phyloP scores from a whole-genome alignment of 108 stramenopile genomes.

The Cyclotella sp. region DNA sequence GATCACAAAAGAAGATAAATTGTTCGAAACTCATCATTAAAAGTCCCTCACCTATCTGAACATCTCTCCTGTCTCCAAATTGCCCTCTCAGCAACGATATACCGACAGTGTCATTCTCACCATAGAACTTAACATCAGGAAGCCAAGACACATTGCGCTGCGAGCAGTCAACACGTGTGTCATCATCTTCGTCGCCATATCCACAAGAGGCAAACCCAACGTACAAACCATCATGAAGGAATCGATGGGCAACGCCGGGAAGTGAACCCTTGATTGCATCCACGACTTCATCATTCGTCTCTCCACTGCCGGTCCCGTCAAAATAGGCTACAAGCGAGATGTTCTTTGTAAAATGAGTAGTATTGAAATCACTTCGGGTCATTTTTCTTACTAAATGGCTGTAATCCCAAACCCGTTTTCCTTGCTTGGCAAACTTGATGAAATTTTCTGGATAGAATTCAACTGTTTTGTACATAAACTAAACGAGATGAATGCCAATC shows the following conservation, averaged over 20 bases:
- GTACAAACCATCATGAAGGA: constrained; percentile 38
- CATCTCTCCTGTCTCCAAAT: constrained; percentile 56
- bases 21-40: not conserved
- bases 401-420: constrained; percentile 43
- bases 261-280: constrained; percentile 42
- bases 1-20: not conserved
- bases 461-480: not conserved
- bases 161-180: constrained; percentile 41
- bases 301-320: constrained; percentile 44
- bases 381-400: constrained; percentile 48
- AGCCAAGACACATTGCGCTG: constrained; percentile 49
- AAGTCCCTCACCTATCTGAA: constrained; percentile 43
- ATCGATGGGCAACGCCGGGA: constrained; percentile 46
- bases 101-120: constrained; percentile 32
- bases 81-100: constrained; percentile 48
- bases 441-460: constrained; percentile 48
- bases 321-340: constrained; percentile 44
- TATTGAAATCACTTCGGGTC: constrained; percentile 29
- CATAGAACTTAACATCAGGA: constrained; percentile 52
- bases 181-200: constrained; percentile 46
- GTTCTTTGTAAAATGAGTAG: constrained; percentile 26
- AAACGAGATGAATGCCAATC: not conserved
- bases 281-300: constrained; percentile 35
- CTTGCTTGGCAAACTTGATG: constrained; percentile 43
- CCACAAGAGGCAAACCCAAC: constrained; percentile 49